Base-by-base conservation (phyloP, 192 early-diverging fungal genomes). In the Phycomyces nitens region DNA sequence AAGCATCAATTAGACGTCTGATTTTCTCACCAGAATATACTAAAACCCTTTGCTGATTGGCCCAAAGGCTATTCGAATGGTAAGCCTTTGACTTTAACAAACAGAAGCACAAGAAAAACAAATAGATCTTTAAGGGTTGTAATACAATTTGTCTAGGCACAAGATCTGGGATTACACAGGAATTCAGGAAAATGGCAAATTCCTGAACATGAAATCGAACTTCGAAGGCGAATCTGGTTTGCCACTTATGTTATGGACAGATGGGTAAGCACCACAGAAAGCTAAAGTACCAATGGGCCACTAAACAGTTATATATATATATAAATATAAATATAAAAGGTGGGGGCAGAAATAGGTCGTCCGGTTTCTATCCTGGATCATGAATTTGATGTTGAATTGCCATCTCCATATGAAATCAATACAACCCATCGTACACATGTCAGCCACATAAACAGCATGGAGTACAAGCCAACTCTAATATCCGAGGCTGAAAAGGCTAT, bases 191-290 rank as follows among this genome's bases (percentile, higher is more conserved):
- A 66, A 24, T 84, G 82, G 77, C 72, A 74, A 55, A 53, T 84
- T 9, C 79, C 81, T 43, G 66, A 69, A 20, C 44, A 69, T 15
- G 88, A 92, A 60, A 66, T 70, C 0, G 86, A 90, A 68, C 66
- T 87, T 22, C 71, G 90, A n/a, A 81, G 79, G 27, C 80, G 89
- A n/a, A 77, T 88, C 3, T 92, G 90, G 90, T 92, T 84, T 80
- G 76, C 82, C 15, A 80, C 77, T 66, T 89, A 87, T 54, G 58
- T 86, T 1, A 78, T 86, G 68, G 90, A 92, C 60, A 74, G 86
- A 56, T 87, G 85, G 80, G 71, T 68, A 59, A 29, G n/a, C n/a
- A n/a, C n/a, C n/a, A n/a, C n/a, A n/a, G n/a, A n/a, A n/a, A n/a
- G n/a, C n/a, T n/a, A n/a, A n/a, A n/a, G n/a, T n/a, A n/a, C n/a